Evolutionary conservation across 2,329 filamentous ascomycete genomes (phyloP).

Genomic region (Metarhizium sp.): DNA sequence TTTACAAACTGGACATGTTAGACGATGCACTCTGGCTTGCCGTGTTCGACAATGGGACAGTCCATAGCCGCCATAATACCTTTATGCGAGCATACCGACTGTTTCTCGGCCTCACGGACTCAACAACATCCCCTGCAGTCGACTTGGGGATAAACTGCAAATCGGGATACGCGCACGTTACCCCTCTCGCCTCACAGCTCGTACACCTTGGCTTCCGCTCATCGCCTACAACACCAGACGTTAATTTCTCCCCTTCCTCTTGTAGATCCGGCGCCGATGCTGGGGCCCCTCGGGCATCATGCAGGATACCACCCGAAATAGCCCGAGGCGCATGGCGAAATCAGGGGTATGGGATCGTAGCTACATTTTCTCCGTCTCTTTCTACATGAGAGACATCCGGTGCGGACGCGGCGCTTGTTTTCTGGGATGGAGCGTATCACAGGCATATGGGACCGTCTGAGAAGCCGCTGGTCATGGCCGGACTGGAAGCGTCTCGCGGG

Average conservation of each 20-base stretch:
- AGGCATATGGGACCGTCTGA: constrained; percentile 6
- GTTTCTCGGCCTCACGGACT: background rate
- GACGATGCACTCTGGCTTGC: background rate
- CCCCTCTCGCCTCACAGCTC: constrained; percentile 9
- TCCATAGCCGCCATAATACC: background rate
- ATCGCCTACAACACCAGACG: constrained; percentile 7
- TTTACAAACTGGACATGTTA: constrained; percentile 1
- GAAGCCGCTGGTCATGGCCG: background rate
- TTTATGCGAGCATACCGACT: constrained; percentile 6
- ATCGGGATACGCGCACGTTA: constrained; percentile 8
- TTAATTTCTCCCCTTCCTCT: no score
- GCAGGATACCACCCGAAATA: no score
- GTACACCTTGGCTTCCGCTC: constrained; percentile 11
- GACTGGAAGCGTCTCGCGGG: background rate
- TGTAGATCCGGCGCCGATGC: no score
- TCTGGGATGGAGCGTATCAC: constrained; percentile 10
- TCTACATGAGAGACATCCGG: constrained; percentile 12
- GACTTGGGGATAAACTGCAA: constrained; percentile 7
- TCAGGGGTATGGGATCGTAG: background rate
- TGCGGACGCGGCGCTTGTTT: constrained; percentile 12
- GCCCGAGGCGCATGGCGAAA: no score
- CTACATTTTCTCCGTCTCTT: constrained; percentile 12
- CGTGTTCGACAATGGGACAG: background rate
- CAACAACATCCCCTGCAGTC: background rate
- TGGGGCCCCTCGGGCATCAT: no score